phyloP scores from a whole-genome alignment of 192 early-diverging fungal genomes.

The Coemansia sp. region DNA sequence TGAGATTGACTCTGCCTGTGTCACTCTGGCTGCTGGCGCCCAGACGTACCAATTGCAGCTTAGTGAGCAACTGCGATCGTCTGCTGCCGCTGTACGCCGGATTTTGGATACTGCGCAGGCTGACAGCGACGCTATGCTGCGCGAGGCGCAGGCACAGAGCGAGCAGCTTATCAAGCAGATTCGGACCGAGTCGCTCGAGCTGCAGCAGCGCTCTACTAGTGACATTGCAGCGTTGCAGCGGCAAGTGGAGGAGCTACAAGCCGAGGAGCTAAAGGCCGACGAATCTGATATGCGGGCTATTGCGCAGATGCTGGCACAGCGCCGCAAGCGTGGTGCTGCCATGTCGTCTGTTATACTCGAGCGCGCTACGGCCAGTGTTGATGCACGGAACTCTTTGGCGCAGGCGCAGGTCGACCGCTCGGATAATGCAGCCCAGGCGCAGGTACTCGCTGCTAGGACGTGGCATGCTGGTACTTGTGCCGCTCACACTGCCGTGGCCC shows the following conservation, averaged over 20 bases:
- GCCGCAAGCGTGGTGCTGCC: not conserved
- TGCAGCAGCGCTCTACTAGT: conserved; percentile 13
- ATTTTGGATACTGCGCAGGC: not conserved
- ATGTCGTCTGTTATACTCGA: not conserved
- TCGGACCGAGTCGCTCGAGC: not conserved
- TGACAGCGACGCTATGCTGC: not conserved
- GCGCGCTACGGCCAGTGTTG: not conserved
- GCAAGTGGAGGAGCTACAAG: conserved; percentile 26
- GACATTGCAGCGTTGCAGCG: conserved; percentile 17
- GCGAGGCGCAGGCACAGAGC: not conserved
- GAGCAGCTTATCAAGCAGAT: conserved; percentile 15
- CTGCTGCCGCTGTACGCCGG: not conserved
- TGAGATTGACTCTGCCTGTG: not conserved
- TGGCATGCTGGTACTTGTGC: not conserved
- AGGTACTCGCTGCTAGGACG: not conserved
- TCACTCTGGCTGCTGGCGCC: not conserved
- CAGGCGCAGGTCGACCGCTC: not conserved
- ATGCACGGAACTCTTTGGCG: not conserved
- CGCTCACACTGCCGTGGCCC: not conserved
- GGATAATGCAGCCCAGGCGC: not conserved
- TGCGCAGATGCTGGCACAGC: conserved; percentile 13
- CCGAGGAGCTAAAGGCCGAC: not conserved
- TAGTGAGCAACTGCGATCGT: not conserved
- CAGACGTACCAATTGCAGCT: not conserved
- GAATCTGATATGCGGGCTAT: conserved; percentile 26